Conservation (phyloP, 768 basidiomycete species). For the Amanita fuliginea region DNA sequence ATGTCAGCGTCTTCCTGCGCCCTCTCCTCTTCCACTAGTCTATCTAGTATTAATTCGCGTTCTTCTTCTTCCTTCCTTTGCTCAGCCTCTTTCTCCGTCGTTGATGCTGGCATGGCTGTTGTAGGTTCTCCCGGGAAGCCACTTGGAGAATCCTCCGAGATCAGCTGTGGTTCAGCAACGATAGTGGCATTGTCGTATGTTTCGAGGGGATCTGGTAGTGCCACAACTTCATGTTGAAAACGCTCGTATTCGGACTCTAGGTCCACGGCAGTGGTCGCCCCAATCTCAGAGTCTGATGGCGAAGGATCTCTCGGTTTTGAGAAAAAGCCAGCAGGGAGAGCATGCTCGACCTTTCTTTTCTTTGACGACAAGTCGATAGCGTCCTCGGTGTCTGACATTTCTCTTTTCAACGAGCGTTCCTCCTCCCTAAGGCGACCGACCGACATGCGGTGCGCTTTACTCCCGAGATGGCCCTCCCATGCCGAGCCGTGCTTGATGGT, state of each 20-base stretch:
- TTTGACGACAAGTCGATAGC: conserved; percentile 6
- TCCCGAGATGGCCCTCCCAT: conserved; percentile 84
- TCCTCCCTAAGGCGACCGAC: conserved; percentile 49
- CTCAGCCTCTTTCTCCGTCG: conserved; percentile 17
- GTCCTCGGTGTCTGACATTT: conserved; percentile 14
- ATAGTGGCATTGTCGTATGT: conserved; percentile 63
- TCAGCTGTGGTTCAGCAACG: conserved; percentile 54
- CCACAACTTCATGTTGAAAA: conserved; percentile 58
- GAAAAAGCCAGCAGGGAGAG: conserved; percentile 67
- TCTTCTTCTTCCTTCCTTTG: conserved; percentile 15
- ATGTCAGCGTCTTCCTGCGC: conserved; percentile 85
- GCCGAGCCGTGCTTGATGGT: conserved; percentile 65
- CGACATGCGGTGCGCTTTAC: conserved; percentile 66
- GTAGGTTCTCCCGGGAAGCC: conserved; percentile 23
- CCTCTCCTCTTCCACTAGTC: conserved; percentile 73
- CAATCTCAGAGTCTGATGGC: conserved; percentile 32
- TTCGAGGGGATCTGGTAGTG: conserved; percentile 31
- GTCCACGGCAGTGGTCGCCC: conserved; percentile 36
- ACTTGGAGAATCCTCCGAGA: conserved; percentile 28
- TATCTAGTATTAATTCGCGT: conserved; percentile 66
- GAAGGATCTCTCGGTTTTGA: conserved; percentile 52
- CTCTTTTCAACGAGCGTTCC: conserved; percentile 23
- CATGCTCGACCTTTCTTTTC: conserved; percentile 11
- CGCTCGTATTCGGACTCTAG: conserved; percentile 48
- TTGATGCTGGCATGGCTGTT: conserved; percentile 8